A percentile compares a stretch with the other conserved stretches of the same genome.
Conservation (phyloP, 352 stramenopile genomes). For the Phytophthora agathidicida region DNA sequence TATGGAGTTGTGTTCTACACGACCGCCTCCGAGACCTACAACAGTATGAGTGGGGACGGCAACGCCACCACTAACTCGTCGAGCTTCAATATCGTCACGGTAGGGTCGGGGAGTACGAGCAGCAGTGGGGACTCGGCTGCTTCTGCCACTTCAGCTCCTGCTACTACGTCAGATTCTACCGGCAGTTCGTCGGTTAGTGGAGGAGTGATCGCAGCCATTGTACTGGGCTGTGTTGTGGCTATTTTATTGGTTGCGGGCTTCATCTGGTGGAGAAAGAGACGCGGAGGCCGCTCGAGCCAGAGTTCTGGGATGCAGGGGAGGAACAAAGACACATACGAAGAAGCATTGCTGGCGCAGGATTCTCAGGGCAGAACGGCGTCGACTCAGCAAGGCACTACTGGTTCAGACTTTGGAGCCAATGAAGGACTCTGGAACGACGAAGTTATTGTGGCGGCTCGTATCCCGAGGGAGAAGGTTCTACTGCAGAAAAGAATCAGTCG, state of each 20-base stretch:
- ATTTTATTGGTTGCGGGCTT: conserved; percentile 1
- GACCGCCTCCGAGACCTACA: conserved; percentile 8
- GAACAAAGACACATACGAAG: conserved; percentile 11
- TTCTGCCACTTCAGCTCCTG: neutral
- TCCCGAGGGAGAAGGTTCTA: conserved; percentile 45
- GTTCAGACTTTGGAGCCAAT: neutral
- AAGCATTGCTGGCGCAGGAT: conserved; percentile 13
- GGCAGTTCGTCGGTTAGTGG: conserved; percentile 9
- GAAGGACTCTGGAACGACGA: conserved; percentile 32
- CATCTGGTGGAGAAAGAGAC: conserved; percentile 8
- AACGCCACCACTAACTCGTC: conserved; percentile 11
- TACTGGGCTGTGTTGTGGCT: conserved; percentile 6
- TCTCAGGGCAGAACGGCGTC: conserved; percentile 12
- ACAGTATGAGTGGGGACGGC: conserved; percentile 3
- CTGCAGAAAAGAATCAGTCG: conserved; percentile 36
- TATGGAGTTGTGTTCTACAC: conserved; percentile 29
- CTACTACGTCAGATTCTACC: neutral
- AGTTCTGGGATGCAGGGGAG: neutral
- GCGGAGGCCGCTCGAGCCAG: neutral
- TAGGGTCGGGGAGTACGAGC: neutral
- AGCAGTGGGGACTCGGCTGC: neutral
- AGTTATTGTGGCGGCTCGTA: conserved; percentile 29
- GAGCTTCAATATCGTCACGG: conserved; percentile 17
- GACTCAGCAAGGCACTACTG: neutral
- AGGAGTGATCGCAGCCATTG: conserved; percentile 26